phyloP scores from a whole-genome alignment of 1,139 yeast genomes.

The Diutina siamensis region DNA sequence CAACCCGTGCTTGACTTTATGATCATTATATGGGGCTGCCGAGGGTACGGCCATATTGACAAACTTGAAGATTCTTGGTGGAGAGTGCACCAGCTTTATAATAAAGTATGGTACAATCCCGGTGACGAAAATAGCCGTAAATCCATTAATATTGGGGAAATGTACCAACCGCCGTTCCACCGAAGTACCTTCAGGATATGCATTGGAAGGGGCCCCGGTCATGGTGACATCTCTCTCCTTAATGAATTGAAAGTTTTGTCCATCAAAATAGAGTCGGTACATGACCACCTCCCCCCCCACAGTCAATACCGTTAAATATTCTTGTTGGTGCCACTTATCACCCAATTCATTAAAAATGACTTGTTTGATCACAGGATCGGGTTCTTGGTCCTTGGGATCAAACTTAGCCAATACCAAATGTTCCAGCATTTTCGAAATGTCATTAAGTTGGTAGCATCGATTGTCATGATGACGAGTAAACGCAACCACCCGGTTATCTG shows the following conservation, averaged over 20 bases:
- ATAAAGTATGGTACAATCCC: slow-evolving; percentile 68
- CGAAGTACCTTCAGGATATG: slow-evolving; percentile 55
- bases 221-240: slow-evolving; percentile 36
- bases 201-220: slow-evolving; percentile 73
- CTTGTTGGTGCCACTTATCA: slow-evolving; percentile 38
- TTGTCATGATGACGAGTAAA: slow-evolving; percentile 56
- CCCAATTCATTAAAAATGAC: slow-evolving; percentile 59
- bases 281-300: slow-evolving; percentile 69
- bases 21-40: slow-evolving; percentile 39
- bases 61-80: slow-evolving; percentile 59
- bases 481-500: slow-evolving; percentile 60
- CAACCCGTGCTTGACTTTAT: slow-evolving; percentile 37
- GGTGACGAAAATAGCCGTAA: slow-evolving; percentile 55
- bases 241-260: slow-evolving; percentile 35
- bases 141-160: slow-evolving; percentile 46
- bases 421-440: slow-evolving; percentile 48
- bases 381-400: slow-evolving; percentile 47
- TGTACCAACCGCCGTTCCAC: slow-evolving; percentile 61
- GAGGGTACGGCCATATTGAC: slow-evolving; percentile 55
- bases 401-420: slow-evolving; percentile 41
- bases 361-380: slow-evolving; percentile 70
- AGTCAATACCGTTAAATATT: slow-evolving; percentile 60
- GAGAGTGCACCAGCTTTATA: slow-evolving; percentile 50
- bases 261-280: slow-evolving; percentile 48
- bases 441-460: slow-evolving; percentile 52